Base-by-base conservation (phyloP, 192 early-diverging fungal genomes). In the Backusella luteola region DNA sequence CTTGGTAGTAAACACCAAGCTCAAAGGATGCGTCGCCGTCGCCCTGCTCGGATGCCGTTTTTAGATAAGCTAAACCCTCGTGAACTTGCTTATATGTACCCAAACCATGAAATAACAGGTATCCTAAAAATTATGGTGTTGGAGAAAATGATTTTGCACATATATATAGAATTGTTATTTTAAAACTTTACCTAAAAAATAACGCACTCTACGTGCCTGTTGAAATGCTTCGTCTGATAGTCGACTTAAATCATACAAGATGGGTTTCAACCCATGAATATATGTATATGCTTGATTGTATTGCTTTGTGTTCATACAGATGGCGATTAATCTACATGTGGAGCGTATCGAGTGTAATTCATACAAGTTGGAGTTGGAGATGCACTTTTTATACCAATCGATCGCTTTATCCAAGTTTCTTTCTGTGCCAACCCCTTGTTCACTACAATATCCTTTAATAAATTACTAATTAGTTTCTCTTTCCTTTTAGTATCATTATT, bases 21-120 rank as follows among this genome's bases (percentile, higher is more conserved):
- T 74, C 69, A 32, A 72, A 78, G 11, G 71, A 49, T 2, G 80
- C 80, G 42, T 67, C 34, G n/a, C 73, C 73, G 17, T 78, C 76
- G 7, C 76, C 80, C 67, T 81, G 68, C 66, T 83, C 82, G 4
- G 82, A 78, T 23, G 82, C 75, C 15, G 32, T 6, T 9, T 34
- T 69, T 11, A 77, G 42, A 53, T 70, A 72, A 1, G 4, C 3
- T 11, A 78, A 6, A 4, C 42, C 77, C 39, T 52, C 72, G 23
- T 69, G 70, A 3, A 23, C 14, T 26, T 32, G n/a, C 4, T 38
- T 46, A 26, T 11, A 0, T 63, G 56, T 29, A 12, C 56, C 56
- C 17, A 68, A 7, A 68, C 35, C 34, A 68, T 68, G 29, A 2
- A 68, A 36, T 68, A 36, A 68, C n/a, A 68, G 14, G 34, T 68